Base-by-base conservation (phyloP, 1,284 basidiomycete genomes). In the Ustilago esculenta region DNA sequence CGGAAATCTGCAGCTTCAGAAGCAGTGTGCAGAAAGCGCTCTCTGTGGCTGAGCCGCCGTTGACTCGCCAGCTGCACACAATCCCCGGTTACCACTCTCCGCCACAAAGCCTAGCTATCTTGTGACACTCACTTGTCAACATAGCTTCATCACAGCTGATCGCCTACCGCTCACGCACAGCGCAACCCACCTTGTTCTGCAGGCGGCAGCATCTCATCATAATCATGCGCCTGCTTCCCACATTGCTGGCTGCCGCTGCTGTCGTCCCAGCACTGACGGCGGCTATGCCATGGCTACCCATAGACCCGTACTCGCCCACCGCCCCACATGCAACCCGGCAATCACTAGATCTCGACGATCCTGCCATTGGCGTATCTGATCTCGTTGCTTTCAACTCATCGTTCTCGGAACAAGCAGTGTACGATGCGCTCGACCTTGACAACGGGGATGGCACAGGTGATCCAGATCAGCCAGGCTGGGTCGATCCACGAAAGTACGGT, bases 391-490 rank as follows among this genome's bases (percentile, higher is more conserved):
- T 46, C 56, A 73, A 65, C 37, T 37, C 39, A 17, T 51, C 53
- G 2, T 73, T 73, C 43, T 58, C 53, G 10, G 71, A 66, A 51
- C 42, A 66, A 7, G 58, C 46, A 1, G 67, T 71, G 9, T 73
- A 51, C 39, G 12, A 40, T 9, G 72, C 67, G 11, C 42, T 59
- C 17, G 57, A 74, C 32, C 57, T 69, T 15, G 72, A 74, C 51
- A 54, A 66, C 11, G 60, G 61, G 2, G 52, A 70, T 33, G 55
- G 60, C 9, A 46, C 51, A 5, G 59, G 66, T 11, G 52, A 67
- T 29, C 72, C 73, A 0, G 55, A 70, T 7, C 35, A 52, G 5
- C 58, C 56, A 0, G 63, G 77, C 2, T 80, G 78, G 78, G 40
- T 68, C 30, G 60, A 73, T 23, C 78, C 78, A 2, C 52, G 63